Conservation (phyloP, 2,329 filamentous ascomycete genomes). For the Alternaria dauci region DNA sequence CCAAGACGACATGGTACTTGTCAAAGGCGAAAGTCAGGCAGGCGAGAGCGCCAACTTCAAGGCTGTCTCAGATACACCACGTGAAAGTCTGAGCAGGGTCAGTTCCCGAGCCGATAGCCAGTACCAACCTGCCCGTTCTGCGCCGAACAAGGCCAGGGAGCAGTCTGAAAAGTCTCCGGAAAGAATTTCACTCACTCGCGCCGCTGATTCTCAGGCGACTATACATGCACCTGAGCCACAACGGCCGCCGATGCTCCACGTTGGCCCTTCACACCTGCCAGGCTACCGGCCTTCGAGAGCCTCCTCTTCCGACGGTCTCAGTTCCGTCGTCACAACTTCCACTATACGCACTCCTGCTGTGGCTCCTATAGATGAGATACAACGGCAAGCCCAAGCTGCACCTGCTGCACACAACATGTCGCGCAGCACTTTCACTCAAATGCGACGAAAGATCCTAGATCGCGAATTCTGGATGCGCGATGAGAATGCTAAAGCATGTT, state of each 20-base stretch:
- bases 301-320: constrained; percentile 57
- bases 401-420: constrained; percentile 52
- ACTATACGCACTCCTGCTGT: constrained; percentile 44
- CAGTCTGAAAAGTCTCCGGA: constrained; percentile 37
- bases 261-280: constrained; percentile 59
- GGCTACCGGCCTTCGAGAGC: constrained; percentile 57
- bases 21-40: constrained; percentile 33
- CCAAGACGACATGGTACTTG: constrained; percentile 42
- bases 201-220: constrained; percentile 34
- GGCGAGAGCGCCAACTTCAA: constrained; percentile 34
- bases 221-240: constrained; percentile 41
- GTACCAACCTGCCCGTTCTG: constrained; percentile 31
- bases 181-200: constrained; percentile 29
- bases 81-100: constrained; percentile 31
- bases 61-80: constrained; percentile 31
- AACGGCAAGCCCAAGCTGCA: constrained; percentile 28
- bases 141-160: constrained; percentile 30
- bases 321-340: constrained; percentile 47
- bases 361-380: constrained; percentile 43
- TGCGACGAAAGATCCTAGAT: constrained; percentile 86
- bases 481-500: constrained; percentile 97
- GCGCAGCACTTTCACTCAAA: constrained; percentile 58
- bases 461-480: constrained; percentile 99
- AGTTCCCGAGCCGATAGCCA: constrained; percentile 37
- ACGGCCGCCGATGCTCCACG: constrained; percentile 53